Base-by-base conservation (phyloP, 1,139 yeast species). In the Debaryomyces nepalensis region DNA sequence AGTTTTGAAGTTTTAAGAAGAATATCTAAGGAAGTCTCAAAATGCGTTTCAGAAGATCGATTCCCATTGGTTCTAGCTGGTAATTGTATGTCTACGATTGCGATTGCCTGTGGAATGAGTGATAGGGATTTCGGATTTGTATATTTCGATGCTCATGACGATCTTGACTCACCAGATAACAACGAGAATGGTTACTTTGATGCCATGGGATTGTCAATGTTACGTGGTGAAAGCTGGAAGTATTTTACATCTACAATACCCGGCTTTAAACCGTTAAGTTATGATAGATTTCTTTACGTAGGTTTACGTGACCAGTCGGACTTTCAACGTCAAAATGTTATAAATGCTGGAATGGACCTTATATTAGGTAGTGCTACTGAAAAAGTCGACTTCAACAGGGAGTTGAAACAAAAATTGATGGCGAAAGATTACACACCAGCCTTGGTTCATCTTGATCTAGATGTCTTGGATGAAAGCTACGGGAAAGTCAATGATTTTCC, bases 161-260 rank as follows among this genome's bases (percentile, higher is more conserved):
- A 24, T 24, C 11, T 24, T 3, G 26, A 24, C 5, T 24, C 26
- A 9, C 26, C 26, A 9, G 26, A 24, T 10, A 9, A 24, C 26
- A 24, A 24, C 5, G 26, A 24, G 11, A 24, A 24, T 10, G 26
- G 26, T 10, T 24, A 24, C 10, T 24, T 24, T 10, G 26, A 24
- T 24, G 26, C 26, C 26, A 24, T 24, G 26, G 26, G 26, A n/a
- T 24, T 24, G 11, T 24, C 26, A 24, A 24, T 24, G 26, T 14
- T 24, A 24, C 26, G 10, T 10, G 26, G 26, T 24, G 11, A 24
- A 4, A 24, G 26, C 26, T 24, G 26, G 26, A 24, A 24, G 11
- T 24, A 10, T 10, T 14, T 4, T 24, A 24, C 26, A 7, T 24
- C 26, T 9, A 24, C 26, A 5, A 24, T 24, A 24, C 26, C 26